phyloP scores from a whole-genome alignment of 176 grass and related monocot species.

The Tuctoria greenei region DNA sequence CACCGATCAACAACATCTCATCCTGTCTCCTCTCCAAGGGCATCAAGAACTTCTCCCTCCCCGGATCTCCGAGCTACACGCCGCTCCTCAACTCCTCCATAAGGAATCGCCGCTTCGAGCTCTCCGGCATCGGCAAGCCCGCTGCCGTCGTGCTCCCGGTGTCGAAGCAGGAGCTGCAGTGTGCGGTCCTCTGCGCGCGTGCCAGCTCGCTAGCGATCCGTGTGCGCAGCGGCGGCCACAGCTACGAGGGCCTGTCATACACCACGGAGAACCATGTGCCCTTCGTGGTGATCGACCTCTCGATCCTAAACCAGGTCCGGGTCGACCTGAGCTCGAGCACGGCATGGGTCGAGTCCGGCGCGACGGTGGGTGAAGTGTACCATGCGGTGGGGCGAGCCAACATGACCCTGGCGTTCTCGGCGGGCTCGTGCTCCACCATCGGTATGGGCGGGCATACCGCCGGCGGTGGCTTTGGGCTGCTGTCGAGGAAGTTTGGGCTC shows the following conservation, averaged over 20 bases:
- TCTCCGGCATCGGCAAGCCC: too few species aligned
- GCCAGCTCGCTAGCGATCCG: conserved; percentile 42
- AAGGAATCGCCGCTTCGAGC: conserved; percentile 54
- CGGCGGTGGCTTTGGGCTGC: conserved; percentile 75
- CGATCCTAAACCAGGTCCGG: conserved; percentile 40
- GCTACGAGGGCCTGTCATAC: conserved; percentile 81
- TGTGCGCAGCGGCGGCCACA: conserved; percentile 67
- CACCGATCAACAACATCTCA: conserved; percentile 14
- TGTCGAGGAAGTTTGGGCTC: too few species aligned
- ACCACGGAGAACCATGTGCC: conserved; percentile 33
- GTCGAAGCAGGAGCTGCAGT: too few species aligned
- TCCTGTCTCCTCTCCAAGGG: conserved; percentile 53
- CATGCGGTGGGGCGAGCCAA: conserved; percentile 28
- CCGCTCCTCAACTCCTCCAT: conserved; percentile 58
- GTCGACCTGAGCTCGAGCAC: conserved; percentile 37
- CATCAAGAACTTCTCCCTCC: conserved; percentile 54
- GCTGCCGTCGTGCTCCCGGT: too few species aligned
- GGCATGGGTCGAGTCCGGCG: conserved; percentile 61
- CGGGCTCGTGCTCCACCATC: conserved; percentile 55
- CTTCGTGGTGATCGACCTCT: conserved; percentile 60
- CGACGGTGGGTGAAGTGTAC: conserved; percentile 69
- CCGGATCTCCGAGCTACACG: conserved; percentile 35
- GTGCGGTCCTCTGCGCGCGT: conserved; percentile 34
- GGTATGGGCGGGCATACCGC: conserved; percentile 47
- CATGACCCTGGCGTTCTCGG: conserved; percentile 47